Percentiles rank a stretch among this genome's conserved stretches.
Conservation (phyloP, 176 grass and related monocot species). For the Alloteropsis semialata region DNA sequence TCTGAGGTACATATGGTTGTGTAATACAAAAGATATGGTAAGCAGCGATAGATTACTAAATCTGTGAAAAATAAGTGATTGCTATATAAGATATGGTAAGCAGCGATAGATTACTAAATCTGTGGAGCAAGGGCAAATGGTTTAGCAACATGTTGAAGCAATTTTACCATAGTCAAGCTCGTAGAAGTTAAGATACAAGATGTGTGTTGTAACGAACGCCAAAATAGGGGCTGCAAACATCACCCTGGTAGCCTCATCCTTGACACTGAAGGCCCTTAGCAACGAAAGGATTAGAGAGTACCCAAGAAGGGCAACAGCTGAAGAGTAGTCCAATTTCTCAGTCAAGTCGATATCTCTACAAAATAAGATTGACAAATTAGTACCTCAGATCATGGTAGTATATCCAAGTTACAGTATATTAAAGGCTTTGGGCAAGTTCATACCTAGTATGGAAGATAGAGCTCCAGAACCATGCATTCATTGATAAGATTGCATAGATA, state of each 20-base stretch:
- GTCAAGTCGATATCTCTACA: slow-evolving; percentile 89
- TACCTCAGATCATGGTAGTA: background rate
- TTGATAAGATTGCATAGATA: slow-evolving; percentile 88
- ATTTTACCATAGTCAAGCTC: slow-evolving; percentile 79
- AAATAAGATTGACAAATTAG: slow-evolving; percentile 22
- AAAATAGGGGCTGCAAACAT: slow-evolving; percentile 92
- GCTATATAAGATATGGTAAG: background rate
- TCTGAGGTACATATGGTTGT: too few relatives aligned
- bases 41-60: background rate
- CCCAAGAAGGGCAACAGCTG: slow-evolving; percentile 81
- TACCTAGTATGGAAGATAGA: slow-evolving; percentile 89
- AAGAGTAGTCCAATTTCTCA: slow-evolving; percentile 95
- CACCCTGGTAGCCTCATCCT: slow-evolving; percentile 90
- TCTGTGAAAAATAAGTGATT: background rate
- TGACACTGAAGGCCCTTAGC: slow-evolving; percentile 84
- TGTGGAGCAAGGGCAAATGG: background rate
- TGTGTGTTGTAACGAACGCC: slow-evolving; percentile 94
- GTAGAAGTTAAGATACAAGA: slow-evolving; percentile 96
- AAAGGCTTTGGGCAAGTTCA: slow-evolving; percentile 10
- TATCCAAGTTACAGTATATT: background rate
- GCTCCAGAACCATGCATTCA: slow-evolving; percentile 99
- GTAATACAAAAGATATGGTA: slow-evolving; percentile 29
- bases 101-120: background rate
- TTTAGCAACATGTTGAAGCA: slow-evolving; percentile 13
- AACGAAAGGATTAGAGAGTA: slow-evolving; percentile 82